Base-by-base conservation (phyloP, 495 filamentous ascomycete species). In the Xylaria scruposa region DNA sequence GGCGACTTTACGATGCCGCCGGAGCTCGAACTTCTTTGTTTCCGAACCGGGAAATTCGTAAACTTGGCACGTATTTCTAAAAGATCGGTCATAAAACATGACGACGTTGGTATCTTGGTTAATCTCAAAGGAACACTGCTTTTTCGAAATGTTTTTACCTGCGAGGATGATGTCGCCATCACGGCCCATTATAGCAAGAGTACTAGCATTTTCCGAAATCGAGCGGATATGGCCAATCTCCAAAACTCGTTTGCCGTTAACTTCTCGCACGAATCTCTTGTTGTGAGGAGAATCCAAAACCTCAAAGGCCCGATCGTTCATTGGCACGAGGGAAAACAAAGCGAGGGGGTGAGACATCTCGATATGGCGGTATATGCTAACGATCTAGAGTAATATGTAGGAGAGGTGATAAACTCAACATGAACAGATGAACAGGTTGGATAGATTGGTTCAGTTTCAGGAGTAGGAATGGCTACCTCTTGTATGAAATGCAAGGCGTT, bases 181-280 rank as follows among this genome's bases (percentile, higher is more conserved):
- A 29, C 70, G 70, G 33, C 73, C 73, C 9, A 74, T 7, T 61
- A 26, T 74, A 5, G 64, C 68, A n/a, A 74, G 65, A 0, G 60
- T 63, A n/a, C 19, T 63, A 5, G 42, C 13, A 12, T 46, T 17
- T 7, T 40, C 38, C 9, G 38, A 42, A 2, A 15, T 33, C 2
- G 70, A 72, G 42, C 8, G 44, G n/a, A 60, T 40, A 10, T 72
- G 62, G 49, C 70, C 70, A 31, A 74, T 21, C 17, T 74, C 33
- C 33, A 36, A 6, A 36, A 36, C 4, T 36, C 33, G 33, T 6
- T 36, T 0, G 33, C 33, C 33, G 6, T 36, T 7, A 7, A 13
- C 6, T 1, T 36, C 33, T 36, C 33, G 33, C 2, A 38, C 36
- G 36, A 38, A 38, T 8, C 8, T 8, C 36, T 38, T 38, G 36